Evolutionary conservation across 1,284 basidiomycete genomes (phyloP).

Genomic region (Veloboletus limbatus): DNA sequence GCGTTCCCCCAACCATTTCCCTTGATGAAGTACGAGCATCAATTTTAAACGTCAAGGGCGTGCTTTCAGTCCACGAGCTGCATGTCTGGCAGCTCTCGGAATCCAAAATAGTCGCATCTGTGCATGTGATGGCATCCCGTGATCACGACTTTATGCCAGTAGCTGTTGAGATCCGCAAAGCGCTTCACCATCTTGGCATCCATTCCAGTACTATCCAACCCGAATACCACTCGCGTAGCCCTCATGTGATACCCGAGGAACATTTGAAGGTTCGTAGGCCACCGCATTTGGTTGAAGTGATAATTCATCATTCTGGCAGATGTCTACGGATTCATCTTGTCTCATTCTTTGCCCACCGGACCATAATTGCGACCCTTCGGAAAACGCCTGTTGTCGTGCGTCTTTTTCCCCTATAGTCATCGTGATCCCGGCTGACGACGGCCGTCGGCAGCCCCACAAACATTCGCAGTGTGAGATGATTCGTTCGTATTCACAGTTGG

Average conservation of each 20-base stretch:
- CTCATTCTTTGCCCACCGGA: slow-evolving; percentile 58
- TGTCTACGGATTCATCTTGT: slow-evolving; percentile 45
- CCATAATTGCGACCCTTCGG: slow-evolving; percentile 61
- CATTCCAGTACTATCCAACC: slow-evolving; percentile 93
- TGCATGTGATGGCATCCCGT: slow-evolving; percentile 87
- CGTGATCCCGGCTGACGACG: slow-evolving; percentile 3
- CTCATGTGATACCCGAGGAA: slow-evolving; percentile 39
- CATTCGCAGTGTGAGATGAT: slow-evolving; percentile 40
- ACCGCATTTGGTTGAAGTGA: background rate
- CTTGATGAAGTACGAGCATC: slow-evolving; percentile 82
- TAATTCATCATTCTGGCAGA: slow-evolving; percentile 25
- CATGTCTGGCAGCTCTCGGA: slow-evolving; percentile 96
- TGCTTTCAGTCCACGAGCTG: slow-evolving; percentile 90
- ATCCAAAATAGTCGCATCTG: slow-evolving; percentile 89
- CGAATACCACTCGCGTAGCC: slow-evolving; percentile 52
- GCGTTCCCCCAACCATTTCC: slow-evolving; percentile 87
- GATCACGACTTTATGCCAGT: slow-evolving; percentile 89
- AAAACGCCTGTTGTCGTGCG: slow-evolving; percentile 80
- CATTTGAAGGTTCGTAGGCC: slow-evolving; percentile 39
- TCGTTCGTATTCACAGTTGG: background rate
- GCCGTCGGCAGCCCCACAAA: slow-evolving; percentile 43
- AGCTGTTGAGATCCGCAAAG: slow-evolving; percentile 79
- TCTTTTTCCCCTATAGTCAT: slow-evolving; percentile 17
- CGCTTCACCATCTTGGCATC: slow-evolving; percentile 88
- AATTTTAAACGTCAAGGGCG: slow-evolving; percentile 82